Conservation (phyloP, 352 stramenopile genomes). For the Phytophthora lateralis region DNA sequence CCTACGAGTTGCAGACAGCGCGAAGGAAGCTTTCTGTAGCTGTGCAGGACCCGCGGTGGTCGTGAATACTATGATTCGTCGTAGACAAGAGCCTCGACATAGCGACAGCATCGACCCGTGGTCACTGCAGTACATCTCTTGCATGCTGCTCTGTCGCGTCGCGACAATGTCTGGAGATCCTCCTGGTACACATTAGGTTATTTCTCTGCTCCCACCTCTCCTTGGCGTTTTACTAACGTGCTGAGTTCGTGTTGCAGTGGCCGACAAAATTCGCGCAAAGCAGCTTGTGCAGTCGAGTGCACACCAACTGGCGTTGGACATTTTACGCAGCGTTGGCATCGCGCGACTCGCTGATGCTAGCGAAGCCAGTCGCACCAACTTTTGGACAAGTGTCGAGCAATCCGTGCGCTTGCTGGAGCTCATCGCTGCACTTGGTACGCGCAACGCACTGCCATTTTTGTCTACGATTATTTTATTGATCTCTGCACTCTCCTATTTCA, state of each 20-base stretch:
- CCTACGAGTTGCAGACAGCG: slow-evolving; percentile 29
- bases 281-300: slow-evolving; percentile 47
- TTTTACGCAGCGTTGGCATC: slow-evolving; percentile 39
- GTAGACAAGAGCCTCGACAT: slow-evolving; percentile 23
- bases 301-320: slow-evolving; percentile 53
- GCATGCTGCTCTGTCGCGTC: slow-evolving; percentile 58
- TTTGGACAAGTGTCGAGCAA: slow-evolving; percentile 44
- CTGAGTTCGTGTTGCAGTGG: slow-evolving; percentile 5
- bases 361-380: slow-evolving; percentile 8
- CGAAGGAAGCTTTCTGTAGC: slow-evolving; percentile 51
- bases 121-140: slow-evolving; percentile 54
- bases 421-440: slow-evolving; percentile 47
- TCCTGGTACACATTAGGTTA: slow-evolving; percentile 17
- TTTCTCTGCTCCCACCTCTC: not conserved
- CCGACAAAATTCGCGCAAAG: slow-evolving; percentile 35
- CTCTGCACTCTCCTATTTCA: slow-evolving; percentile 10
- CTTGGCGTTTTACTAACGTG: not conserved
- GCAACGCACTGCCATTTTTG: not conserved
- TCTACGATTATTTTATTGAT: not conserved
- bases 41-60: slow-evolving; percentile 31
- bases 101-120: slow-evolving; percentile 16
- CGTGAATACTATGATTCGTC: slow-evolving; percentile 33
- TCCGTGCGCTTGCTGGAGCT: slow-evolving; percentile 58
- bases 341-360: slow-evolving; percentile 14
- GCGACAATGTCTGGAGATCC: slow-evolving; percentile 24